These are phyloP conservation scores for Boletus sp. DNA, from an alignment of 768 basidiomycete genomes.

Conservation along the genomic window DNA sequence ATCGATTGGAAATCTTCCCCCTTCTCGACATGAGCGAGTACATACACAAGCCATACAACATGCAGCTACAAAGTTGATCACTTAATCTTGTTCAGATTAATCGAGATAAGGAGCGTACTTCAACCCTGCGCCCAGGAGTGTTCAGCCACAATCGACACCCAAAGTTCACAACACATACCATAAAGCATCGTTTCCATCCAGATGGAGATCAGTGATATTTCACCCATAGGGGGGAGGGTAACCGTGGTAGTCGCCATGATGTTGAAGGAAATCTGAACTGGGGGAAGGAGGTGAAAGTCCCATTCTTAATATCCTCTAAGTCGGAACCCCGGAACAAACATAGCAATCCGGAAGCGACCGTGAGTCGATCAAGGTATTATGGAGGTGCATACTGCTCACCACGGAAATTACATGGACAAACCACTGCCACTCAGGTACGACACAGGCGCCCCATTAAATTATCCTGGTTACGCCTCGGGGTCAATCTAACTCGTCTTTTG, in stretches of 20 bases:
- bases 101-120: constrained; percentile 2
- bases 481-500: not conserved
- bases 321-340: not conserved
- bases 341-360: not conserved
- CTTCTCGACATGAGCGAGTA: constrained; percentile 7
- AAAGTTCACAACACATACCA: constrained; percentile 2
- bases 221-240: constrained; percentile 9
- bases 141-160: not conserved
- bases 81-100: not conserved
- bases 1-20: not conserved
- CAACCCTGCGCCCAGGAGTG: not conserved
- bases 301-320: constrained; percentile 2
- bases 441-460: not conserved
- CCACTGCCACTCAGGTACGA: constrained; percentile 4
- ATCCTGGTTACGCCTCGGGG: not conserved
- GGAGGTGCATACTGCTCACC: not conserved
- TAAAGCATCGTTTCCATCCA: constrained; percentile 20
- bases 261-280: not conserved
- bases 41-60: constrained; percentile 16
- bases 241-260: constrained; percentile 1
- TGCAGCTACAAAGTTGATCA: constrained; percentile 3
- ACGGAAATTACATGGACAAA: not conserved
- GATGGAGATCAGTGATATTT: constrained; percentile 14
- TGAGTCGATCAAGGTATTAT: not conserved
- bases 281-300: not conserved